Base-by-base conservation (phyloP, 768 basidiomycete species). In the Phanerochaete sordida region DNA sequence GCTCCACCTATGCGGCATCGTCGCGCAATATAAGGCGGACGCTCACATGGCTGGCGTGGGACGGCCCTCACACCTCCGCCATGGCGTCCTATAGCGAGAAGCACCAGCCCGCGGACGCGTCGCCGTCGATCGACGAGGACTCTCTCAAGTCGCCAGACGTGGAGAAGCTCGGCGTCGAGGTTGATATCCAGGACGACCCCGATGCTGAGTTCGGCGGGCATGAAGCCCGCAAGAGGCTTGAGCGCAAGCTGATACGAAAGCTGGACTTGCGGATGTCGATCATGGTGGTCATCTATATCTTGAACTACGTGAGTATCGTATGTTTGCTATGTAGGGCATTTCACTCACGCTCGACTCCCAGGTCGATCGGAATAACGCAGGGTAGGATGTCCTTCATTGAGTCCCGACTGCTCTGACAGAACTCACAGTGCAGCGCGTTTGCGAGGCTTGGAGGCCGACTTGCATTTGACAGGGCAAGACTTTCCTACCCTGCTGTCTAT, bases 291-390 rank as follows among this genome's bases (percentile, higher is more conserved):
- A 73, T 80, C 19, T 81, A 81, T 62, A 76, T 79, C 60, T 66
- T 81, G 57, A 81, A 81, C 68, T 79, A 76, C 61, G 78, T 79
- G 63, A 66, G 78, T 69, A 2, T 12, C 9, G 11, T 46, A 6
- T 13, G 15, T 31, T 46, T 27, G 27, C 7, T 15, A 28, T 8
- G 8, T 9, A 15, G 6, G 12, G 51, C 12, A 15, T 7, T 21
- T 49, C 26, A 26, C 23, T 49, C 6, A 43, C 39, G 39, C 33
- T 43, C 19, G 19, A 19, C 11, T 11, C 13, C 7, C 26, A 88
- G 81, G 80, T 90, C 47, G 89, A 90, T 67, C 80, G 89, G 27
- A 90, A 88, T 65, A 89, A 89, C 66, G 86, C 79, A 37, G 76
- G 81, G 87, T 88, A 71, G 61, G 77, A 35, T 56, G 19, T 12